phyloP scores from a whole-genome alignment of 192 early-diverging fungal species.

The Podochytrium sp. region DNA sequence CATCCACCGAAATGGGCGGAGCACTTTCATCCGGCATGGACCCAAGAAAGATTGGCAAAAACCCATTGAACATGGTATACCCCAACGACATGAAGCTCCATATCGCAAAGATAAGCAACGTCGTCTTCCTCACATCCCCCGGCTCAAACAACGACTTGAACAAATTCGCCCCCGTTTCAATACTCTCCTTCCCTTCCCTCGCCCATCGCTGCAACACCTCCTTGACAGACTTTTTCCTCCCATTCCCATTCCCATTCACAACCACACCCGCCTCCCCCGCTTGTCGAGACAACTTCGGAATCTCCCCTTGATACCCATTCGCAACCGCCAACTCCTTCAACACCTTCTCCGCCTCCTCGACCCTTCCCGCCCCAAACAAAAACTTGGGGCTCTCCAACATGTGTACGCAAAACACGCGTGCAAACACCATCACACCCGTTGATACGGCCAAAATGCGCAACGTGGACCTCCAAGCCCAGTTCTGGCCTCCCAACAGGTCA shows the following conservation, averaged over 20 bases:
- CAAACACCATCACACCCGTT: slow-evolving; percentile 72
- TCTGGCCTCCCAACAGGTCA: background rate
- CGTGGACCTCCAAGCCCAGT: slow-evolving; percentile 77
- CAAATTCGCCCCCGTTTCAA: background rate
- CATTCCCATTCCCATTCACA: background rate
- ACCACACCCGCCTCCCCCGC: too few species aligned
- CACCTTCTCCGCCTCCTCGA: slow-evolving; percentile 29
- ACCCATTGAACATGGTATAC: slow-evolving; percentile 89
- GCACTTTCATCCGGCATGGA: slow-evolving; percentile 6
- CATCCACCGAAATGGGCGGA: slow-evolving; percentile 39
- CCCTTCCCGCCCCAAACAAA: slow-evolving; percentile 52
- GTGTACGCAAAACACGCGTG: slow-evolving; percentile 68
- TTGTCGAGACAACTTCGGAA: background rate
- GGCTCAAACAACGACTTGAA: slow-evolving; percentile 13
- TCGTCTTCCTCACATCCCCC: slow-evolving; percentile 43
- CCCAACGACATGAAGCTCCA: slow-evolving; percentile 79
- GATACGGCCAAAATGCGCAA: slow-evolving; percentile 61
- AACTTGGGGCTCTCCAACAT: slow-evolving; percentile 84
- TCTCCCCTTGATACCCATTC: slow-evolving; percentile 14
- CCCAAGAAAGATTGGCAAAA: slow-evolving; percentile 79
- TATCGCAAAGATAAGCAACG: slow-evolving; percentile 73
- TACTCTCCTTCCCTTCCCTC: background rate
- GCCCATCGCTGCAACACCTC: background rate
- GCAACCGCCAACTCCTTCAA: slow-evolving; percentile 12
- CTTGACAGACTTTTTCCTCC: background rate